Base-by-base conservation (phyloP, 1,139 yeast species). In the Blastobotrys persicus region DNA sequence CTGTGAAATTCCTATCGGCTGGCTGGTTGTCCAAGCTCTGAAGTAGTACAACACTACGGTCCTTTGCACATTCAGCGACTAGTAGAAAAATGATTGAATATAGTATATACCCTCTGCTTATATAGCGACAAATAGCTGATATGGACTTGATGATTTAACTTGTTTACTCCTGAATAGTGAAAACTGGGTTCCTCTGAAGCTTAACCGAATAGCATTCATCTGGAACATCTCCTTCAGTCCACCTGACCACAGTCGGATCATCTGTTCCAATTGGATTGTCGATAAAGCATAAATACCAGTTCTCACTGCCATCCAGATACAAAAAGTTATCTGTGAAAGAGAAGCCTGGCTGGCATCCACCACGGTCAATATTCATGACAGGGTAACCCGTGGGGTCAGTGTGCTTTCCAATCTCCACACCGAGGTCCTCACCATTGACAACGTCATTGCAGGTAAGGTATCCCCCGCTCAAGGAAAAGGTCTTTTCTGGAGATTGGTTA, bases 301-400 rank as follows among this genome's bases (percentile, higher is more conserved):
- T 14, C n/a, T 41, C 44, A 11, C n/a, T 13, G 2, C 34, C 35
- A 13, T 26, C 44, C 14, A 28, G 34, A 9, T 41, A 16, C 31
- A 44, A n/a, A 35, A 35, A 35, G 18, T 37, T 33, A 17, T 35
- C 46, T 12, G 17, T 37, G 42, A 38, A 44, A 13, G 35, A 28
- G 26, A 44, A 44, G 35, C 46, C 46, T 11, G 26, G 33, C 28
- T 37, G 33, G 13, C 11, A 35, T 14, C 26, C 28, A 13, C 39
- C 40, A 18, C 35, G 34, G 12, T 28, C 34, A 18, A 41, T 28
- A 17, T 35, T 28, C 42, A 44, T 34, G 31, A 37, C 32, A 6
- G 31, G 31, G 14, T 19, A 23, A 16, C 42, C 42, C 20, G 32
- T 31, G 35, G 46, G 34, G n/a, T 33, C 35, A 18, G 46, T 44